Evolutionary conservation across 2,329 filamentous ascomycete species (phyloP), one percentile per base, ranked within the genome.

Genomic region (Epichloe coenophiala): DNA sequence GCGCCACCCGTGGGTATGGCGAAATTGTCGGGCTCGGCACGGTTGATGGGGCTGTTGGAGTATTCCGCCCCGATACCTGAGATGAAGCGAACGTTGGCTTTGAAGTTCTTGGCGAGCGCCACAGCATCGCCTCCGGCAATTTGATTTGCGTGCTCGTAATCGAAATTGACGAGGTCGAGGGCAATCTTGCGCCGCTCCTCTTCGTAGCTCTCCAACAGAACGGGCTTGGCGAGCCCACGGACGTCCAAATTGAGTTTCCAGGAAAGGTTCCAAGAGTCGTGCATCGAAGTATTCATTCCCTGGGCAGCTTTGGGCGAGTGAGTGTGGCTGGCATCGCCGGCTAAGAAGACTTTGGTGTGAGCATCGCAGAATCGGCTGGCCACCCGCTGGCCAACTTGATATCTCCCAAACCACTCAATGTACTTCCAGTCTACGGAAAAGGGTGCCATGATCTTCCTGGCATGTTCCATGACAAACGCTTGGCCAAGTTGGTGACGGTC

Each of bases 291-390:
- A 63, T 88, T 88, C 73, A 77, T 76, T 49, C 74, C 83, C 65
- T 85, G 83, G 0, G 82, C 83, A 1, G 82, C 81, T 64, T 86
- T 86, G 4, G 83, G 83, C 2, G 79, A 83, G 60, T 87, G 83
- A 0, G 83, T 86, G 57, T 87, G 83, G 54, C 80, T 83, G 36
- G 83, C 82, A 60, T 87, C 83, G 15, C 82, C 82, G 12, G 80
- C 79, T 39, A 87, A 69, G 62, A 87, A 87, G n/a, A 84, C 76
- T 15, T 79, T 74, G 40, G 70, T 63, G 53, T 80, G 68, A 45
- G 76, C 71, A 58, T 84, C 78, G 56, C 78, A 76, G 67, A 88
- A 89, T 45, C 77, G 74, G 56, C 79, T 79, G 2, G 84, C 85
- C 21, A 88, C 76, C 17, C 85, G 77, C 67, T 86, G 83, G 12